phyloP scores from a whole-genome alignment of 805 yeast species.

The Lachancea thermotolerans region DNA sequence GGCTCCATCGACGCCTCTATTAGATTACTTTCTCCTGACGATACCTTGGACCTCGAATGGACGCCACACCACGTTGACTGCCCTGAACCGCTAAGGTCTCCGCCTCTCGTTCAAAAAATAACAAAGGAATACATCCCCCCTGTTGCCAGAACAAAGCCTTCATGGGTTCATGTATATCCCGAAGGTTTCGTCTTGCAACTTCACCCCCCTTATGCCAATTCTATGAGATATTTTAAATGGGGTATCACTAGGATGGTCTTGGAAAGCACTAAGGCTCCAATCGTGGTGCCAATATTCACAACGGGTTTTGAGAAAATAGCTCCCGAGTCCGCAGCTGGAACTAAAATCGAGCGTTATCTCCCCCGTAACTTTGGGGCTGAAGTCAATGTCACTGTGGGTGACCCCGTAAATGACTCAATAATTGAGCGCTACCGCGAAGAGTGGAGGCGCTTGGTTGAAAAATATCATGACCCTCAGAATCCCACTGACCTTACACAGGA shows the following conservation, averaged over 20 bases:
- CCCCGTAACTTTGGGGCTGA: slow-evolving; percentile 63
- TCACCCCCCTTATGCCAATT: slow-evolving; percentile 68
- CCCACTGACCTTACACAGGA: slow-evolving; percentile 56
- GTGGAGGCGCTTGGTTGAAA: slow-evolving; percentile 61
- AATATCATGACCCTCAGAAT: slow-evolving; percentile 43
- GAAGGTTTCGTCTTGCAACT: slow-evolving; percentile 90
- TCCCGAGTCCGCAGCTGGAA: slow-evolving; percentile 61
- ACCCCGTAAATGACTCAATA: slow-evolving; percentile 52
- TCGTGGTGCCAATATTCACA: slow-evolving; percentile 78
- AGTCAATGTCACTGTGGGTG: slow-evolving; percentile 65
- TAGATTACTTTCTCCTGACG: slow-evolving; percentile 71
- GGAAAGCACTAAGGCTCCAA: slow-evolving; percentile 78
- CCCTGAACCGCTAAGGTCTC: background rate
- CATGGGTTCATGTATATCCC: slow-evolving; percentile 94
- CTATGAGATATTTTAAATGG: slow-evolving; percentile 95
- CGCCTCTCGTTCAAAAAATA: background rate
- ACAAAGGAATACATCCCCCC: slow-evolving; percentile 41
- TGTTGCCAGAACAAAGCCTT: slow-evolving; percentile 53
- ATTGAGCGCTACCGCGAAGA: slow-evolving; percentile 56
- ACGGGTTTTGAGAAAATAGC: slow-evolving; percentile 82
- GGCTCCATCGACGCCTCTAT: slow-evolving; percentile 83
- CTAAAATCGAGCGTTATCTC: slow-evolving; percentile 48
- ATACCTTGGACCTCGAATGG: slow-evolving; percentile 42
- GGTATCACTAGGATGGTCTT: slow-evolving; percentile 80
- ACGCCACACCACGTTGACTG: slow-evolving; percentile 17